Base-by-base conservation (phyloP, 139 green algal genomes). In the Chlorella ohadii region DNA sequence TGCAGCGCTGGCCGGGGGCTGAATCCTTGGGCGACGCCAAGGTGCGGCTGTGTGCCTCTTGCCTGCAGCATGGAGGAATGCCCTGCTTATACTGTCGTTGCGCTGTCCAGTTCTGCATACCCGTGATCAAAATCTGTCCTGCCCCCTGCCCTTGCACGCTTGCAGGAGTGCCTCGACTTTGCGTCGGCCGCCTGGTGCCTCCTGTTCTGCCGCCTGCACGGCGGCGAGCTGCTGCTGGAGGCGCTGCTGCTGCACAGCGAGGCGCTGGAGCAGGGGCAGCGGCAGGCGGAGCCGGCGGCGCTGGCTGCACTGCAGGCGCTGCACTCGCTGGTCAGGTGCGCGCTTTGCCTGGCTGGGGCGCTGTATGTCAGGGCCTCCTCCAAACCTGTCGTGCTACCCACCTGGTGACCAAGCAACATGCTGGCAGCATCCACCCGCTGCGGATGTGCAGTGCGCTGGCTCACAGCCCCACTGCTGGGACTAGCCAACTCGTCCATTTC, bases 191-290 rank as follows among this genome's bases (percentile, higher is more conserved):
- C 68, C 76, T 91, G 87, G 87, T 64, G 81, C 33, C 59, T 67
- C 31, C 76, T 91, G 59, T 91, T 82, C 65, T 86, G 81, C 75
- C 80, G 81, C 67, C 76, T 89, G 75, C 84, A 86, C 36, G 87
- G 87, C 61, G 77, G 75, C 7, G 51, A 79, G 68, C 77, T 91
- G 73, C 84, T 91, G 39, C 84, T 88, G 65, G 41, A 90, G 79
- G 87, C 83, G 41, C 79, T 88, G 66, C 61, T 70, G 34, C 56
- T 85, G 87, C 87, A 90, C 76, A 47, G 6, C 7, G 67, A 79
- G 25, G 87, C 78, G 27, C 79, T 87, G 31, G 75, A 84, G 55
- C 75, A 85, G 39, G 87, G 79, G 23, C 27, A 47, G 34, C 41
- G 13, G 17, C 65, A 84, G 73, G 87, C 87, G 0, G 67, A 76